Base-by-base conservation (phyloP, 2,329 filamentous ascomycete genomes). In the Hirsutella minnesotensis region DNA sequence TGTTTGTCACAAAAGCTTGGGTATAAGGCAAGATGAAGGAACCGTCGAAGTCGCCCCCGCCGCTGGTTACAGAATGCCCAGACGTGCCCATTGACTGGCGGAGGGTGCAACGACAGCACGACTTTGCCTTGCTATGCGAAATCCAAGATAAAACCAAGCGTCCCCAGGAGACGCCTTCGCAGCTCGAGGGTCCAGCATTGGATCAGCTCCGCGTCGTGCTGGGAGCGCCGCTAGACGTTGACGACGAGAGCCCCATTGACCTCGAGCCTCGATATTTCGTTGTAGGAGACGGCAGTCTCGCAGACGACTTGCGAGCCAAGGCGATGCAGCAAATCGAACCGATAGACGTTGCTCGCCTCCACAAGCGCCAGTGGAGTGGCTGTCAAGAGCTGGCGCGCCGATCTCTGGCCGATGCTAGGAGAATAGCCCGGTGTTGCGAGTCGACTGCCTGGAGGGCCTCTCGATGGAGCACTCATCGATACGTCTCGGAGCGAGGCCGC, bases 191-290 rank as follows among this genome's bases (percentile, higher is more conserved):
- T n/a, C 12, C 5, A n/a, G 9, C 15, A 9, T 10, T 40, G 9
- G 38, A 10, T 16, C 22, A 40, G n/a, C 12, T 40, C 7, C 30
- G 13, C 18, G 27, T 40, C 18, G 38, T 18, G 31, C 36, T 18
- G 10, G 48, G 44, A 12, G 21, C 48, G 3, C 34, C 39, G 3
- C 46, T 50, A 22, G 39, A 50, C 18, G 44, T 50, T 8, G 48
- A 50, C 18, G 35, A 44, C 21, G 39, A 50, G n/a, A 41, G 47
- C 9, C 44, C 44, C 3, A 42, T 48, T 3, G 48, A 48, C 21
- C 34, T 48, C 12, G 48, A 50, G 7, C 44, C 39, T 2, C 44
- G 46, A 4, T 48, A 36, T 43, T 48, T 50, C 12, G 37, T 40
- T 12, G 44, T 37, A 9, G 44, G 48, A 19, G 22, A 46, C 1